Base-by-base conservation (phyloP, 2,329 filamentous ascomycete genomes). In the Fusarium duplospermum region DNA sequence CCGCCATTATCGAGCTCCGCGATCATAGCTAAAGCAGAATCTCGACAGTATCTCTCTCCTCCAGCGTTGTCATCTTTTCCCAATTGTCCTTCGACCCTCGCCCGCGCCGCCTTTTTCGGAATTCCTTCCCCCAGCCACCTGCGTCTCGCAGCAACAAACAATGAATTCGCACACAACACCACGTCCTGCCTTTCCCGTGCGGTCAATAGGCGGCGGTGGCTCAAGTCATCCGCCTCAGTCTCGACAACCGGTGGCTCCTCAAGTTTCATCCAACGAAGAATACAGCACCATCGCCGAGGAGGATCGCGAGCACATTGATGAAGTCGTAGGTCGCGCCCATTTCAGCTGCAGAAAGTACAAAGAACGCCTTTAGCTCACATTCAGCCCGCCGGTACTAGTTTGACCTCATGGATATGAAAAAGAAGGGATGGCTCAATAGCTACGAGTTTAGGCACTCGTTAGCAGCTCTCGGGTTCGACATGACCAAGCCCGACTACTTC, bases 401-500 rank as follows among this genome's bases (percentile, higher is more conserved):
- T 84, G 92, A 92, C 71, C 91, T 98, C 75, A 98, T 99, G 88
- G 96, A 98, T 83, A 93, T 98, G 80, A 96, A 98, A 87, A 96
- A 97, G 82, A 95, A 98, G 85, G 90, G 92, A 56, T 92, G 93
- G 83, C 94, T 99, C 81, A 96, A 98, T 86, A 98, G 98, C 87
- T 96, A 98, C 86, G 96, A 99, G 85, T 94, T 98, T 82, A 96
- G 96, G 84, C 96, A 98, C 85, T 95, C 96, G 70, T 92, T 98
- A 79, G 96, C 97, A 82, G 96, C 96, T 4, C 91, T 99, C 1
- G 96, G 96, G 74, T 98, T 98, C 86, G 94, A 97, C 79, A 88
- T 98, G 59, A 89, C 94, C 68, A 98, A 98, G 83, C 87, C 91
- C 71, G 94, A 97, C 77, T 94, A 98, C 70, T 92, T 96, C 78